Evolutionary conservation across 106 monocot species (phyloP), one percentile per base, ranked within the genome.

Genomic region (Posidonia australis): DNA sequence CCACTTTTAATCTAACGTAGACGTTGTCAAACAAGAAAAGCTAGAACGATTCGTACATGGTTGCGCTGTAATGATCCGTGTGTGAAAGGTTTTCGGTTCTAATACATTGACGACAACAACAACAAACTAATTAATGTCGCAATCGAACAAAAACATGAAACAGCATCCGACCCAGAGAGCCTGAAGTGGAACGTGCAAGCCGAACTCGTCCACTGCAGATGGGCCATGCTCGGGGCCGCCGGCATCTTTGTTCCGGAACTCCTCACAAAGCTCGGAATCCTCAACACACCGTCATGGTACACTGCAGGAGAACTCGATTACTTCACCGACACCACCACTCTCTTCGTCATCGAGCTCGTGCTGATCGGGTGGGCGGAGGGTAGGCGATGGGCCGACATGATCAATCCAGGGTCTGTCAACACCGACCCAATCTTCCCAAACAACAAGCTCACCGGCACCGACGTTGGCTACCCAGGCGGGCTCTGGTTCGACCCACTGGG

Each of bases 241-340:
- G 96, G 96, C 17, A 98, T 98, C 74, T 98, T 98, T 84, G 85
- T 98, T 70, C 96, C 96, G 1, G 96, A 90, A 66, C 63, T 98
- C 51, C 84, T 98, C 11, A 98, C 96, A 1, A 98, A 98, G 68
- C 29, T 98, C 17, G 96, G 96, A 51, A 79, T 98, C 67, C 84
- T 98, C 58, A 90, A 90, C 86, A 98, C 96, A 14, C 96, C 96
- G 0, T 98, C 87, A 1, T 98, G 96, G 96, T 98, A 90, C 84
- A 79, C 84, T 0, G 90, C 96, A 5, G 96, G 96, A 0, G 80
- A 90, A 64, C 82, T 48, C 14, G 58, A 90, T 18, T 98, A 98
- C 87, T 98, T 98, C 87, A 85, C 96, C 0, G 96, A 98, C 87
- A 98, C 84, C 46, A 98, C 90, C 71, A 98, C 96, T 11, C 90